Percentiles rank a stretch among this genome's conserved stretches.
phyloP scores from a whole-genome alignment of 2,329 filamentous ascomycete species.

The Aspergillus melleus region DNA sequence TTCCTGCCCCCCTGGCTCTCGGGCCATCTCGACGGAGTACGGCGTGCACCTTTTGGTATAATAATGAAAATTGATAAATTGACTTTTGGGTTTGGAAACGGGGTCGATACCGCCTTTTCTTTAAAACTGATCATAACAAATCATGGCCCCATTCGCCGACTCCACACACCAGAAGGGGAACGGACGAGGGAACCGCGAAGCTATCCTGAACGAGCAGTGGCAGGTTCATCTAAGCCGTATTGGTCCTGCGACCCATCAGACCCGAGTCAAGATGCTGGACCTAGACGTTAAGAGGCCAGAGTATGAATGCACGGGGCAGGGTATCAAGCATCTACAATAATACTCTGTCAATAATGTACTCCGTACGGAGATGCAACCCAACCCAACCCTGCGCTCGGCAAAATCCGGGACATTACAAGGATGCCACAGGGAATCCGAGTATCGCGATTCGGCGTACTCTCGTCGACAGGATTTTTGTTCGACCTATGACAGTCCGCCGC shows the following conservation, averaged over 20 bases:
- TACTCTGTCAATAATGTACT: neutral
- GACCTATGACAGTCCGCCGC: neutral
- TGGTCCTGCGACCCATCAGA: neutral
- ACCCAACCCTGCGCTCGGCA: neutral
- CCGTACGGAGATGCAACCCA: neutral
- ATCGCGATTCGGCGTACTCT: neutral
- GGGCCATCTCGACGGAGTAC: neutral
- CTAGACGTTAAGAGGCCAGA: neutral
- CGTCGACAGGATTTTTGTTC: neutral
- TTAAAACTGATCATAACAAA: conserved; percentile 10
- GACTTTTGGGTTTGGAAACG: conserved; percentile 17
- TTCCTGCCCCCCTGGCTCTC: neutral
- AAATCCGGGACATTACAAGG: neutral
- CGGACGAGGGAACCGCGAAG: conserved; percentile 10
- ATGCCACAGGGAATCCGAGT: neutral
- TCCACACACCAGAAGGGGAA: conserved; percentile 9
- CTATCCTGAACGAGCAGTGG: conserved; percentile 1
- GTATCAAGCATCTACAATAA: no score
- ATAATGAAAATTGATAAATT: neutral
- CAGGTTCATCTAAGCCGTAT: neutral
- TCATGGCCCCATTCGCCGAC: conserved; percentile 9
- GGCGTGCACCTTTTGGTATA: neutral
- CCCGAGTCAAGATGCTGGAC: no score
- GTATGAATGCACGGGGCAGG: neutral
- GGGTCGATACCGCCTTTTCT: conserved; percentile 8